Percentiles rank a stretch among this genome's conserved stretches.
These are phyloP conservation scores for Teratosphaeria gauchensis DNA, from an alignment of 2,329 filamentous ascomycete species.

Conservation along the genomic window DNA sequence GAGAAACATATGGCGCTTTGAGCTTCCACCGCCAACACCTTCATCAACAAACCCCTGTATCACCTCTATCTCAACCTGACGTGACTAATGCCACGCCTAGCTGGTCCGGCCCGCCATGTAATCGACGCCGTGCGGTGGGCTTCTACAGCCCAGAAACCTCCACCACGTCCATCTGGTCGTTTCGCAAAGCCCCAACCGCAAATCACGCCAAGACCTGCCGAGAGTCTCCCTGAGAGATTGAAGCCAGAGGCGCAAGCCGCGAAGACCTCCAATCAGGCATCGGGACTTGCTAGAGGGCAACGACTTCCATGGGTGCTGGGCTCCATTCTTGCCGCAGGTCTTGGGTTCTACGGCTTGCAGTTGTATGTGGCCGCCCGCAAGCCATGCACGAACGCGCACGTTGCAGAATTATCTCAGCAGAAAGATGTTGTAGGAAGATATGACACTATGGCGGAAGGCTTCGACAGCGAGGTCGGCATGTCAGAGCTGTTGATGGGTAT, in stretches of 20 bases:
- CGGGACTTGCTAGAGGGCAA: background rate
- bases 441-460: constrained; percentile 35
- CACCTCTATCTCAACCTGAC: background rate
- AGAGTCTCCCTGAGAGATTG: constrained; percentile 1
- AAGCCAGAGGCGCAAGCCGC: background rate
- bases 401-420: constrained; percentile 18
- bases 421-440: constrained; percentile 37
- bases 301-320: constrained; percentile 13
- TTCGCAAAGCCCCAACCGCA: background rate
- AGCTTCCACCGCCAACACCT: background rate
- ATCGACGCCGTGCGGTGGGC: constrained; percentile 1
- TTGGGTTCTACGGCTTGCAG: constrained; percentile 32
- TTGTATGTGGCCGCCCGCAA: constrained; percentile 26
- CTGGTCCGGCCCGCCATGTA: constrained; percentile 1
- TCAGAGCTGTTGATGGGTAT: constrained; percentile 36
- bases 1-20: background rate
- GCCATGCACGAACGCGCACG: constrained; percentile 14
- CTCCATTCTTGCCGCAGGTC: constrained; percentile 26
- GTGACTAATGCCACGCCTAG: background rate
- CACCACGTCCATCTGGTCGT: background rate
- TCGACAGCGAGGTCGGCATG: constrained; percentile 38
- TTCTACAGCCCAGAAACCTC: background rate
- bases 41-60: background rate
- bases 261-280: background rate
- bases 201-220: background rate